phyloP scores from a whole-genome alignment of 2,329 filamentous ascomycete genomes.

The Elsinoe perseae region DNA sequence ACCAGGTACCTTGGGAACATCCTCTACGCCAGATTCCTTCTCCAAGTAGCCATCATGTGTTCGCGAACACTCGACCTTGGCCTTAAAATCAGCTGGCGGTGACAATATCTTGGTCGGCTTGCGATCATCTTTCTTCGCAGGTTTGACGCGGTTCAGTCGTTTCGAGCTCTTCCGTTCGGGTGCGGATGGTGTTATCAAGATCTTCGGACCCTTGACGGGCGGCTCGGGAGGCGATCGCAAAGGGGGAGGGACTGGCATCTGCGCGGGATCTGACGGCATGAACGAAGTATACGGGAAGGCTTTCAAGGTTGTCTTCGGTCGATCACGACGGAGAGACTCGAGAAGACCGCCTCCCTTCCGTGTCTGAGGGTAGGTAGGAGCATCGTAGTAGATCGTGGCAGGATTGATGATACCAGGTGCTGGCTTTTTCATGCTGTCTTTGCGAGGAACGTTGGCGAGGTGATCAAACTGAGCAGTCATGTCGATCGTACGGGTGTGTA shows the following conservation, averaged over 20 bases:
- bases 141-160: neutral
- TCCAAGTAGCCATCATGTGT: neutral
- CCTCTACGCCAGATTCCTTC: neutral
- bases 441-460: neutral
- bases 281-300: conserved; percentile 1
- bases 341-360: neutral
- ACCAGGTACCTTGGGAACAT: neutral
- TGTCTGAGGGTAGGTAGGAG: conserved; percentile 9
- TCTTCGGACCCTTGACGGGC: neutral
- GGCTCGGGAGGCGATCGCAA: neutral
- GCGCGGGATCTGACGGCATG: conserved; percentile 1
- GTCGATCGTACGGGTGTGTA: neutral
- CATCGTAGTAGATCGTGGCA: conserved; percentile 10
- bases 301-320: neutral
- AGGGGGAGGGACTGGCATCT: neutral
- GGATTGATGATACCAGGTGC: neutral
- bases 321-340: conserved; percentile 8
- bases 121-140: neutral
- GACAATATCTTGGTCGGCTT: neutral
- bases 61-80: neutral
- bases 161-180: neutral
- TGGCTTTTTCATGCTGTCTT: neutral
- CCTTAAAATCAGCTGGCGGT: neutral
- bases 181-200: neutral
- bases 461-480: neutral